These are phyloP conservation scores for Pythium dissotocum DNA, from an alignment of 352 stramenopile genomes.

Conservation along the genomic window DNA sequence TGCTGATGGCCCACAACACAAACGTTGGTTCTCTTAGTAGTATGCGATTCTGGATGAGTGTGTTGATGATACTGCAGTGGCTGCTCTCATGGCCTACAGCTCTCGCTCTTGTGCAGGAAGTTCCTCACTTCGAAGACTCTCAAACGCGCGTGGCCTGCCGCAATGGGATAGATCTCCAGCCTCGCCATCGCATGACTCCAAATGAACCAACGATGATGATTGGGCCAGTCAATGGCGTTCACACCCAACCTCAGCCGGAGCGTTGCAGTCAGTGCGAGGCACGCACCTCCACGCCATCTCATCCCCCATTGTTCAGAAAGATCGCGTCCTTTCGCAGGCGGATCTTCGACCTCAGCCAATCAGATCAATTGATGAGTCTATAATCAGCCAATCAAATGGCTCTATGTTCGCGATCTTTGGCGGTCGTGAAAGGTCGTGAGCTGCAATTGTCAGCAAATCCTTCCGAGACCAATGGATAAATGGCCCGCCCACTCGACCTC, in stretches of 20 bases:
- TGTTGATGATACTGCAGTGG: neutral
- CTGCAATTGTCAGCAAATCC: slow-evolving; percentile 1
- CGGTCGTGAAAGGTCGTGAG: slow-evolving; percentile 11
- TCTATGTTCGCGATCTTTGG: slow-evolving; percentile 9
- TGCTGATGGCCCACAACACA: too few species aligned
- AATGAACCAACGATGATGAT: neutral
- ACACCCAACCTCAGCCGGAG: neutral
- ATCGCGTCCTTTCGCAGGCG: slow-evolving; percentile 2
- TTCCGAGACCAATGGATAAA: neutral
- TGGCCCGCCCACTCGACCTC: neutral
- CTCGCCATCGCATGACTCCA: neutral
- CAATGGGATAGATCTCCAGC: neutral
- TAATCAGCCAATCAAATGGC: neutral
- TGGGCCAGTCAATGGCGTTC: neutral
- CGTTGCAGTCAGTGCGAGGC: slow-evolving; percentile 2
- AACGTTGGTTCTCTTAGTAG: too few species aligned
- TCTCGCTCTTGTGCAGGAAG: neutral
- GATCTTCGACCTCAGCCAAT: neutral
- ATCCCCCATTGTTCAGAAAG: neutral
- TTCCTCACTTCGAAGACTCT: neutral
- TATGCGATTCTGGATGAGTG: too few species aligned
- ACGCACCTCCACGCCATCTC: neutral
- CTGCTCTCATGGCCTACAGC: neutral
- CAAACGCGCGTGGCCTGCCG: neutral
- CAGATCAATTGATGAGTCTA: neutral